Evolutionary conservation across 257 asterid genomes (phyloP).

Genomic region (Coffea eugenioides): DNA sequence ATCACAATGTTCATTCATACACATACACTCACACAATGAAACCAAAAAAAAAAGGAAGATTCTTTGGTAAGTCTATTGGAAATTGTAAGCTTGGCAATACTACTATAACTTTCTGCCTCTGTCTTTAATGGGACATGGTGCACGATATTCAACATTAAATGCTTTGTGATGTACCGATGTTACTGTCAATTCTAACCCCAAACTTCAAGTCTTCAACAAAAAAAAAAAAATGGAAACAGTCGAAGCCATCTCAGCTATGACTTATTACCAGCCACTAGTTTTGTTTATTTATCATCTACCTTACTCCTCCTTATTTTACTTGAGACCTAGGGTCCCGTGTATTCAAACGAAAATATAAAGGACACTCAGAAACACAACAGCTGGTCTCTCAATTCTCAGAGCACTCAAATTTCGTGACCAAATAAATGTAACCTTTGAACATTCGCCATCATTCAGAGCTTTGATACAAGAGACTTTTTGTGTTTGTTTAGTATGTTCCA

Average conservation of each 20-base stretch:
- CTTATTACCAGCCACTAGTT: not conserved
- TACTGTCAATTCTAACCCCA: not conserved
- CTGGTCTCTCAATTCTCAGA: conserved; percentile 22
- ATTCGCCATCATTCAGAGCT: conserved; percentile 31
- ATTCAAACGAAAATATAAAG: conserved; percentile 2
- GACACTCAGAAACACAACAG: conserved; percentile 7
- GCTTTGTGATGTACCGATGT: not conserved
- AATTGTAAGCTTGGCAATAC: not conserved
- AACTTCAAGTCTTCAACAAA: not conserved
- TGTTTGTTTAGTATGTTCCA: not conserved
- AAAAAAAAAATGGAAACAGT: not conserved
- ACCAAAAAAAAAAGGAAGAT: not conserved
- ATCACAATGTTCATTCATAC: not conserved
- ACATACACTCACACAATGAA: too few relatives aligned
- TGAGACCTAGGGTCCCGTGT: conserved; percentile 6
- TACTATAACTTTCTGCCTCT: not conserved
- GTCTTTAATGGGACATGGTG: not conserved
- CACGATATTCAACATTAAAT: not conserved
- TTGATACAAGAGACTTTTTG: conserved; percentile 4
- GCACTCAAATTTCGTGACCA: conserved; percentile 39
- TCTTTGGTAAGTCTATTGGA: not conserved
- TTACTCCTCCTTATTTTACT: too few relatives aligned
- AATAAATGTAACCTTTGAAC: conserved; percentile 25
- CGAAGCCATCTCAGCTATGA: not conserved
- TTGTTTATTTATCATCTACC: too few relatives aligned